Evolutionary conservation across 768 basidiomycete genomes (phyloP).

Genomic region (Candolleomyces efflorescens): DNA sequence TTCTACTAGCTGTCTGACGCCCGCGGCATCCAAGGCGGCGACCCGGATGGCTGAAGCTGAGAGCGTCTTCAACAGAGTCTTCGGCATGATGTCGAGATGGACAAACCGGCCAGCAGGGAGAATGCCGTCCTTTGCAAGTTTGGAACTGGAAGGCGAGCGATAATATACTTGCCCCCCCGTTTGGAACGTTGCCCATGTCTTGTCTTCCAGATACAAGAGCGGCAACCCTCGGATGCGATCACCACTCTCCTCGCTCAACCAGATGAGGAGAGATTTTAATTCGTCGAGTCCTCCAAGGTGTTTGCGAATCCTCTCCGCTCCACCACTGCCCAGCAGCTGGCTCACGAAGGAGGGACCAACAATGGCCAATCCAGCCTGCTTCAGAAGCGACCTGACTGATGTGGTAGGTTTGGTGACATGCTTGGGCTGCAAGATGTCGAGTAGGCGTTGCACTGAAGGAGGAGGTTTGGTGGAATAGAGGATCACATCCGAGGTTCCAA

Average conservation of each 20-base stretch:
- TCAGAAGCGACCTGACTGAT: neutral
- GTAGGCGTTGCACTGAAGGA: neutral
- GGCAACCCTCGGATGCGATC: neutral
- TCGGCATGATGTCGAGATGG: neutral
- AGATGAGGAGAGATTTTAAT: neutral
- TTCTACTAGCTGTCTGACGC: neutral
- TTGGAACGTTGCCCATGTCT: neutral
- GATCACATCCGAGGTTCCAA: neutral
- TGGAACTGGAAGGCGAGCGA: neutral
- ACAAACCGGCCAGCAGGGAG: neutral
- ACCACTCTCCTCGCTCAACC: neutral
- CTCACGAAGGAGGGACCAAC: neutral
- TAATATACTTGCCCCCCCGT: neutral
- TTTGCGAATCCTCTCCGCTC: neutral
- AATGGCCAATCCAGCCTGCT: neutral
- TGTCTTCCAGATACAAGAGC: neutral
- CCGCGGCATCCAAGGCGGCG: neutral
- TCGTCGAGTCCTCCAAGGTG: neutral
- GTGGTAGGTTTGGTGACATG: neutral
- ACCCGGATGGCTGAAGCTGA: neutral
- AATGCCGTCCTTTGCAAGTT: neutral
- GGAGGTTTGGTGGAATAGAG: neutral
- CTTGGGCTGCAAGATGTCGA: neutral
- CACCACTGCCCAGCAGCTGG: neutral
- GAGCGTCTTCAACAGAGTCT: neutral